Evolutionary conservation across 1,284 basidiomycete species (phyloP), one percentile per base, ranked within the genome.

Genomic region (Melanopsichium pennsylvanicum): DNA sequence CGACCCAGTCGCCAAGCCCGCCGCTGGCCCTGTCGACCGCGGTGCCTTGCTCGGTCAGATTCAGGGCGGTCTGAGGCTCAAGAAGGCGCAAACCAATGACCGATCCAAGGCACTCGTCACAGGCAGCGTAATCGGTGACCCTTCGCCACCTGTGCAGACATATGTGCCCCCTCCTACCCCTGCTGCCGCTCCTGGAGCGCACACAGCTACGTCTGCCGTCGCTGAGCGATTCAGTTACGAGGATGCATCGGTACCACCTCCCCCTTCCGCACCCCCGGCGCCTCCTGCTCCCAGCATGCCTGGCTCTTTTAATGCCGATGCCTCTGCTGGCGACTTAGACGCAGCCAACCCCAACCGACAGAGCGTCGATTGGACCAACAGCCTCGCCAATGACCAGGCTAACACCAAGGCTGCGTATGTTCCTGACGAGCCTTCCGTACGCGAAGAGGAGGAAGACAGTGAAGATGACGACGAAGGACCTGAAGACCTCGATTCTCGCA

Each of bases 291-390:
- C 80, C 10, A 43, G 60, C 35, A 67, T 54, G 51, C 67, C 66
- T 46, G 66, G 56, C 15, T 36, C 42, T 6, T 64, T 70, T 32
- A 57, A 75, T 27, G 58, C 78, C 9, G 75, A 78, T 32, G 72
- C 81, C 10, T 44, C 45, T 60, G 40, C 52, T 69, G 58, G 46
- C 40, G 27, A 82, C 84, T 79, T 74, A 73, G 37, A 31, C 31
- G 51, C 49, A 66, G 45, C 72, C 80, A 54, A 86, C 36, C 49
- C 82, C 45, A 88, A 91, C 75, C 86, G 90, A 60, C 90, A 93
- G 81, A 90, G 88, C 22, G 90, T 96, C 10, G 93, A 93, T 77
- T 97, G 94, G 94, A 91, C 92, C 79, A 86, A 88, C 50, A 89
- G 88, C 33, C 84, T 95, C n/a, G 93, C 93, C 9, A 88, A 89